These are phyloP conservation scores for Hyphodiscus sp. DNA, from an alignment of 2,329 filamentous ascomycete species.

Conservation along the genomic window DNA sequence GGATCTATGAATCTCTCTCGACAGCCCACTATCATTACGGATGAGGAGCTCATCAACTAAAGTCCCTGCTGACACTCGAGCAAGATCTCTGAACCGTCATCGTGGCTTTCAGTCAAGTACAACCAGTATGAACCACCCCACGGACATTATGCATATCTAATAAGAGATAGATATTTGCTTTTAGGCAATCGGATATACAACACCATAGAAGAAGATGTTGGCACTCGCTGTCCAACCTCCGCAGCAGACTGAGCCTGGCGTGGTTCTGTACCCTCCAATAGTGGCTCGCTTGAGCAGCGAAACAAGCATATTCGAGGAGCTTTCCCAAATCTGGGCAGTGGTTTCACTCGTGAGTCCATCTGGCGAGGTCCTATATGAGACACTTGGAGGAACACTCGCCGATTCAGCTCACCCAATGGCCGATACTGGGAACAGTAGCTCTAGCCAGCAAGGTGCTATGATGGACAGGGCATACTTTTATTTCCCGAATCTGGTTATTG, in stretches of 20 bases:
- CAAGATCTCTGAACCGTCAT: background rate
- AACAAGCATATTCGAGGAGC: slow-evolving; percentile 21
- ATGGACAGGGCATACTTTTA: slow-evolving; percentile 27
- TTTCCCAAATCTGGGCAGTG: slow-evolving; percentile 24
- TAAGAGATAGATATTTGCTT: slow-evolving; percentile 1
- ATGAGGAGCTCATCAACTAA: background rate
- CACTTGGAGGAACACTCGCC: slow-evolving; percentile 21
- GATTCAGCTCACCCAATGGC: slow-evolving; percentile 27
- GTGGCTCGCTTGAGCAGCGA: slow-evolving; percentile 23
- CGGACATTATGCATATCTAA: background rate
- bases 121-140: background rate
- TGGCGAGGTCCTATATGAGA: slow-evolving; percentile 22
- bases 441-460: background rate
- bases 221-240: slow-evolving; percentile 26
- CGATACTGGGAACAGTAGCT: slow-evolving; percentile 4
- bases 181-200: slow-evolving; percentile 5
- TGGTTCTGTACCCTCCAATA: slow-evolving; percentile 24
- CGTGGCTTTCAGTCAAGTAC: background rate
- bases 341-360: slow-evolving; percentile 24
- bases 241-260: slow-evolving; percentile 17
- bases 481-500: slow-evolving; percentile 26
- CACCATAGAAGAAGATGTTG: slow-evolving; percentile 10
- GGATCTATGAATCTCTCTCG: too few relatives aligned
- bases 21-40: too few relatives aligned
- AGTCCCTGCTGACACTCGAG: background rate